Base-by-base conservation (phyloP, 2,329 filamentous ascomycete genomes). In the Teratosphaeria pseudoeucalypti region DNA sequence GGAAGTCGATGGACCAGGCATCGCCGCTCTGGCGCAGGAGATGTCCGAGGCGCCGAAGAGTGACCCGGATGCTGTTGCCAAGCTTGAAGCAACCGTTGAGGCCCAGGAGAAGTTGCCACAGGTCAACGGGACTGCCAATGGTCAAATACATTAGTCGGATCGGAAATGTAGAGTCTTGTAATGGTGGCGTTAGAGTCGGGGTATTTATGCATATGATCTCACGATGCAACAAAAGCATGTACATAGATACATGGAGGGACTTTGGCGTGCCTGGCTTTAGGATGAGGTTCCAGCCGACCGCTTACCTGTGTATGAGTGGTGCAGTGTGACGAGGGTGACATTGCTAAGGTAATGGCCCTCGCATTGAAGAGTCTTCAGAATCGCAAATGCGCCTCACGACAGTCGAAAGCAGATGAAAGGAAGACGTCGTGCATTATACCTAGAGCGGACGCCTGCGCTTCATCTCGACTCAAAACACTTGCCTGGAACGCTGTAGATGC, bases 41-140 rank as follows among this genome's bases (percentile, higher is more conserved):
- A 55, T 66, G 54, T 68, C 67, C 58, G 66, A 66, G 37, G 67
- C 70, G 55, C 69, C 70, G 6, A 52, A 61, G 23, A 69, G 64
- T 60, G 68, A 63, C 9, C 68, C 69, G 26, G 71, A 73, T 59
- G 64, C 68, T 10, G 62, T 67, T 39, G 69, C 68, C 27, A 67
- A 68, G 55, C 59, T 72, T 37, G 71, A 71, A 62, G 63, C 62
- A 39, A 64, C 67, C 54, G 66, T 67, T 34, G 65, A 66, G 52
- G 62, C 61, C 6, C 32, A 58, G 27, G 58, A 37, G 56, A 56
- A 56, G 34, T 23, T 23, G n/a, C 43, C n/a, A n/a, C 43, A 49
- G 43, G 43, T 49, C 43, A 19, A 49, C n/a, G 43, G 43, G 43
- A 23, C 43, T 49, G n/a, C 43, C 43, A 49, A 23, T 19, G 43